These are phyloP conservation scores for Coprinellus micaceus DNA, from an alignment of 768 basidiomycete species.

Conservation along the genomic window DNA sequence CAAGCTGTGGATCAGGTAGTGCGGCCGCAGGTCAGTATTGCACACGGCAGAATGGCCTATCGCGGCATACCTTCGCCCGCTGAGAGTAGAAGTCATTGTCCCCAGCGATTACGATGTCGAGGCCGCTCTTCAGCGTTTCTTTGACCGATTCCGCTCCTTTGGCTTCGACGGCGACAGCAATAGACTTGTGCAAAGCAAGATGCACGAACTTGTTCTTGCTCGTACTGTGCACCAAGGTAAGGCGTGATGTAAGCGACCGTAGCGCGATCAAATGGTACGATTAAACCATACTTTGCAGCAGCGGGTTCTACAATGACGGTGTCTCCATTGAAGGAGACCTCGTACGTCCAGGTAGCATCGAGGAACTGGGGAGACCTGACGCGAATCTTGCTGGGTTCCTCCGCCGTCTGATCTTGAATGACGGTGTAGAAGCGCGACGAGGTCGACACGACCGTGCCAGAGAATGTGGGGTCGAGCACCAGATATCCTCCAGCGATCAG, in stretches of 20 bases:
- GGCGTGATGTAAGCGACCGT: constrained; percentile 9
- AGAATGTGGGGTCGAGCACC: constrained; percentile 83
- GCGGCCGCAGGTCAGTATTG: constrained; percentile 4
- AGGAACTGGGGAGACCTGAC: constrained; percentile 91
- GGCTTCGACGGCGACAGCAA: constrained; percentile 64
- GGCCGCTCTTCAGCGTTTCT: constrained; percentile 44
- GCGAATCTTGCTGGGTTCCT: constrained; percentile 44
- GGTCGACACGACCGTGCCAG: constrained; percentile 87
- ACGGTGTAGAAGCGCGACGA: constrained; percentile 92
- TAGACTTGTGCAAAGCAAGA: constrained; percentile 76
- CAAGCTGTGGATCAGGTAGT: constrained; percentile 45
- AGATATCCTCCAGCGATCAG: constrained; percentile 95
- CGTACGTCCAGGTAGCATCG: constrained; percentile 75
- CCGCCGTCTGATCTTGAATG: constrained; percentile 39
- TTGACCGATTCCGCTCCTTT: constrained; percentile 42
- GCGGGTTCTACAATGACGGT: constrained; percentile 30
- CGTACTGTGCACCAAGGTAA: constrained; percentile 25
- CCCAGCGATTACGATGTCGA: constrained; percentile 81
- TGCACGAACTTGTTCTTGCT: constrained; percentile 90
- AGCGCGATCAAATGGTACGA: constrained; percentile 8
- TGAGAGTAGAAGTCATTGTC: constrained; percentile 99
- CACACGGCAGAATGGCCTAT: background rate
- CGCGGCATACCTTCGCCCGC: constrained; percentile 61
- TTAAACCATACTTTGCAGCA: constrained; percentile 36
- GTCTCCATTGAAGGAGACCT: constrained; percentile 37